Percentiles rank a stretch among this genome's conserved stretches.
Conservation (phyloP, 805 yeast genomes). For the Cephaloascus fragrans region DNA sequence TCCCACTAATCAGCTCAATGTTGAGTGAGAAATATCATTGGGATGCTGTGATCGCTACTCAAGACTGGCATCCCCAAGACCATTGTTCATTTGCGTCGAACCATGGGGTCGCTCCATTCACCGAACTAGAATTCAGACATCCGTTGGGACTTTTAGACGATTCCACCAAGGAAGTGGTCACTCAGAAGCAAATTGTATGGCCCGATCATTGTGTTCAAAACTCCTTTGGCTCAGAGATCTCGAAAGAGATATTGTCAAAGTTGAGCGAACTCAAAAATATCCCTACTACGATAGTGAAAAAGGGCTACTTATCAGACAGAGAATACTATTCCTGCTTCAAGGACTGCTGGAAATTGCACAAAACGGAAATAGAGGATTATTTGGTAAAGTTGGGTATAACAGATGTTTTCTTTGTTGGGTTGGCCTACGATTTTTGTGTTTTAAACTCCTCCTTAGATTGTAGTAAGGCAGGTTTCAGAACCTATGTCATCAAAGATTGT, state of each 20-base stretch:
- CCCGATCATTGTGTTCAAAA: constrained; percentile 85
- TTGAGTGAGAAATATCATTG: constrained; percentile 37
- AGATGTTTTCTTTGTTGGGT: constrained; percentile 65
- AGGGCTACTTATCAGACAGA: constrained; percentile 63
- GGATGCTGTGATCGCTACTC: constrained; percentile 60
- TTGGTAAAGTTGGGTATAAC: constrained; percentile 38
- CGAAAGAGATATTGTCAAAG: constrained; percentile 31
- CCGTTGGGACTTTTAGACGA: constrained; percentile 30
- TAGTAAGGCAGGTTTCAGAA: constrained; percentile 46
- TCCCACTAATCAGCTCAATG: constrained; percentile 41
- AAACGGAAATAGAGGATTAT: constrained; percentile 51
- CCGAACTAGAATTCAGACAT: constrained; percentile 34
- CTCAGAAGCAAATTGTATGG: constrained; percentile 53
- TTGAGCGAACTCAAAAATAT: constrained; percentile 24
- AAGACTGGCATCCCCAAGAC: constrained; percentile 81
- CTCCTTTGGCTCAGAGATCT: constrained; percentile 57
- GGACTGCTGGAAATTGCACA: constrained; percentile 66
- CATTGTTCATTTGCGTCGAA: constrained; percentile 79
- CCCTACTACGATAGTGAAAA: constrained; percentile 38
- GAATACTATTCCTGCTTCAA: constrained; percentile 85
- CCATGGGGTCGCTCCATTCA: constrained; percentile 46
- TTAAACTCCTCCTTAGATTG: constrained; percentile 67
- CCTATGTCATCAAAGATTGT: constrained; percentile 50
- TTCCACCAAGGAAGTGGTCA: constrained; percentile 12
- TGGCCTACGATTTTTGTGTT: constrained; percentile 87